phyloP scores from a whole-genome alignment of 345 rosid species.

The Euphorbia tirucalli region DNA sequence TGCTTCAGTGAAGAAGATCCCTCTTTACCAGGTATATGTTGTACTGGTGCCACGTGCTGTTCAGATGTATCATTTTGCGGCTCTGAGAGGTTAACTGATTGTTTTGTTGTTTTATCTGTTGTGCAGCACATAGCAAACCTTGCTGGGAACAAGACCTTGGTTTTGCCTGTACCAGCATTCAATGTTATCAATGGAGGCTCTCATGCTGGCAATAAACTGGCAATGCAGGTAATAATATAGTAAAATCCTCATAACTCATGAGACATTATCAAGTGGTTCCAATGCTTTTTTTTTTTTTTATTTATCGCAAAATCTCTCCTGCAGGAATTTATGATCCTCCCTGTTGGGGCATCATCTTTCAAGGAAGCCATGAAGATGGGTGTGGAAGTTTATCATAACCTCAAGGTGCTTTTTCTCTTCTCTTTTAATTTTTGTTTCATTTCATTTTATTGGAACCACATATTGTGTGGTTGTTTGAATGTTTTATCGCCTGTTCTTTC shows the following conservation, averaged over 20 bases:
- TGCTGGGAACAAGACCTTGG: slow-evolving; percentile 87
- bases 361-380: slow-evolving; percentile 99
- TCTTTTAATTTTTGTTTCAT: neutral
- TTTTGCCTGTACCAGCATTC: slow-evolving; percentile 94
- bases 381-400: slow-evolving; percentile 85
- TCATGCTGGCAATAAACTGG: slow-evolving; percentile 98
- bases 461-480: neutral
- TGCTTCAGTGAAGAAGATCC: slow-evolving; percentile 55
- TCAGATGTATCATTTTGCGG: neutral
- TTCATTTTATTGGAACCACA: neutral
- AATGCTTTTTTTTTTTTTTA: neutral
- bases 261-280: neutral
- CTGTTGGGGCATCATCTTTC: slow-evolving; percentile 83
- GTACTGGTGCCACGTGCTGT: neutral
- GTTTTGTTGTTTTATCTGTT: neutral
- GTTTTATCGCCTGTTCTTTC: neutral
- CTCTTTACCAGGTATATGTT: slow-evolving; percentile 69
- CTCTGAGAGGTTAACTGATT: neutral
- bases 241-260: neutral
- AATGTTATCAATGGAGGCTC: slow-evolving; percentile 99
- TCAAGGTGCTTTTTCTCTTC: slow-evolving; percentile 53
- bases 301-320: slow-evolving; percentile 5
- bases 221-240: slow-evolving; percentile 70
- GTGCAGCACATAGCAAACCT: slow-evolving; percentile 88
- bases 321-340: slow-evolving; percentile 98